Evolutionary conservation across 1,284 basidiomycete genomes (phyloP), one percentile per base, ranked within the genome.

Genomic region (Moesziomyces aphidis): DNA sequence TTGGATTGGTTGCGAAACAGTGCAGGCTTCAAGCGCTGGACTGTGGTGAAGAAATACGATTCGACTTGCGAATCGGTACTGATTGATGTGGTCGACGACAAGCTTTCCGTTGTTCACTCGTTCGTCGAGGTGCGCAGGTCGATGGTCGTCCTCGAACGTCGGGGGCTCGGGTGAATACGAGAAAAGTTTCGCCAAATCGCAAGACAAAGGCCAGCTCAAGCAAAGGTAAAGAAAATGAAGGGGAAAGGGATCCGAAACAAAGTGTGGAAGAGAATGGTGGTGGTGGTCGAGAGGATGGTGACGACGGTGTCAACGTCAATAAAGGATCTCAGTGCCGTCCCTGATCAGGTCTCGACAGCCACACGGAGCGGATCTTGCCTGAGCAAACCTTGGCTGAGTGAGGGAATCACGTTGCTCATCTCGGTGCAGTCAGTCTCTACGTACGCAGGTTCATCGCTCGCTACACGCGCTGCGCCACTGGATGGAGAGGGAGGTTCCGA

Each of bases 231-330:
- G 56, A 36, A 34, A 22, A 50, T 21, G 43, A 24, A 42, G 39
- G 39, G 17, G 21, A 28, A 23, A 21, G 1, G 31, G 9, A 42
- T 4, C 10, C 31, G 10, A 4, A 34, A 34, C 31, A 34, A 34
- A 34, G 31, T 34, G 13, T 11, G 13, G 31, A 34, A 34, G 31
- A 52, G 31, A 45, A 50, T 55, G 44, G 23, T 49, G 69, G 49
- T 67, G 60, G 63, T 72, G 69, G 69, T 72, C 42, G 63, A 51
- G 17, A 24, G 49, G 49, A 55, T 45, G 39, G 61, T 23, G 48
- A 44, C 13, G n/a, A 21, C 28, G 21, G 24, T 19, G 39, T 19
- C 39, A 42, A 42, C 39, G 6, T 42, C 39, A 42, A 42, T 42
- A 42, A 19, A 42, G 39, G 39, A 42, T 42, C 39, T 19, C 39